Conservation (phyloP, 148 eudicot species). For the Pouteria glomerata region DNA sequence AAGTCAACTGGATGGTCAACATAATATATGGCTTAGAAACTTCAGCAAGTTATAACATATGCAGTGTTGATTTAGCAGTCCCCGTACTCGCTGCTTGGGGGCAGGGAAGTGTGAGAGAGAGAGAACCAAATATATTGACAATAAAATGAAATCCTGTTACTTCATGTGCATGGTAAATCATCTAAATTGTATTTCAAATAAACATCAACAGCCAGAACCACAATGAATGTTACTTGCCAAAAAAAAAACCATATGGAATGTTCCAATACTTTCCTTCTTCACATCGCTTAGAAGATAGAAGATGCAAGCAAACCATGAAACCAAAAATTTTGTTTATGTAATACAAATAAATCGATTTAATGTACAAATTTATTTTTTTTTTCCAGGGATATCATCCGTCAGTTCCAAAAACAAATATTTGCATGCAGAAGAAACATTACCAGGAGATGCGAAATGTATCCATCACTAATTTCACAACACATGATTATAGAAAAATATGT, state of each 20-base stretch:
- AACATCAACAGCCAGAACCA: constrained; percentile 3
- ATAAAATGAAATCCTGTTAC: neutral
- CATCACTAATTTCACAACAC: neutral
- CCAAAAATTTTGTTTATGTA: neutral
- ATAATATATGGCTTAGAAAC: constrained; percentile 14
- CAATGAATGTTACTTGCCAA: too few relatives aligned
- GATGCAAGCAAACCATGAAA: too few relatives aligned
- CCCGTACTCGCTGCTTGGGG: too few relatives aligned
- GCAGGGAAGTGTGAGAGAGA: too few relatives aligned
- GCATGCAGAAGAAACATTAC: neutral
- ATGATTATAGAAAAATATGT: neutral
- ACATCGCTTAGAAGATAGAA: neutral
- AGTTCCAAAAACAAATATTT: neutral
- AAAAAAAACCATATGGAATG: too few relatives aligned
- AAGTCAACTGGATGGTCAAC: constrained; percentile 45
- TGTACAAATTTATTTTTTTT: neutral
- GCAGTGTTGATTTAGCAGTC: neutral
- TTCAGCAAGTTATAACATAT: neutral
- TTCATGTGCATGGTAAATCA: neutral
- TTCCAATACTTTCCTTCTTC: neutral
- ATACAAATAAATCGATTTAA: neutral
- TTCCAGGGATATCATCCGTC: neutral
- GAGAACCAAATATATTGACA: neutral
- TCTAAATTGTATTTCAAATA: neutral
- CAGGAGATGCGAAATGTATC: constrained; percentile 1